Conservation (phyloP, 768 basidiomycete genomes). For the Tulasnella sp. region DNA sequence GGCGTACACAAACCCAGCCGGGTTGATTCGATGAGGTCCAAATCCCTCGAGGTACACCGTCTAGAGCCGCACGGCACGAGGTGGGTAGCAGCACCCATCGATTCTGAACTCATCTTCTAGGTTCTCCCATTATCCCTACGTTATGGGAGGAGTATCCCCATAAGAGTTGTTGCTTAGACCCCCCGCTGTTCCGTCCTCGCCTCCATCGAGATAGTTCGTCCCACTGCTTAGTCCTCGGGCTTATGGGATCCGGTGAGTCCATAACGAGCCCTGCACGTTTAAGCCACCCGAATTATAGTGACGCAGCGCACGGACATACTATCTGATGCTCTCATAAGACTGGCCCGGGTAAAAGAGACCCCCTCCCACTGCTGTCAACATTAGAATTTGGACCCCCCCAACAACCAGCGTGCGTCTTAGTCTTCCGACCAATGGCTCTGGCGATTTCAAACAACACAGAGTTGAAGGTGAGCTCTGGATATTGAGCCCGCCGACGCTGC, state of each 20-base stretch:
- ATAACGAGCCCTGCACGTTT: not conserved
- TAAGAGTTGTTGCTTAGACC: not conserved
- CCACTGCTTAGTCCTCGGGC: not conserved
- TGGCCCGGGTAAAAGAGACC: not conserved
- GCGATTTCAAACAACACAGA: not conserved
- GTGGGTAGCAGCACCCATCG: not conserved
- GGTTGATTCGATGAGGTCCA: no score
- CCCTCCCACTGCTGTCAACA: constrained; percentile 9
- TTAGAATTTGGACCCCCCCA: not conserved
- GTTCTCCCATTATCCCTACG: not conserved
- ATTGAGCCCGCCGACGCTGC: not conserved
- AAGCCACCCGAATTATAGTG: not conserved
- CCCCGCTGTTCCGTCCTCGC: not conserved
- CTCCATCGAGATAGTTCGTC: not conserved
- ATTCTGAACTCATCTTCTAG: not conserved
- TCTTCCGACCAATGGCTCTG: not conserved
- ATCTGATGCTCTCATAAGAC: not conserved
- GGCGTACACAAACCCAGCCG: no score
- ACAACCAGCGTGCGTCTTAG: not conserved
- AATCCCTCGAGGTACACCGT: no score
- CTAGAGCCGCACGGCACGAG: not conserved
- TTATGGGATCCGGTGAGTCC: not conserved
- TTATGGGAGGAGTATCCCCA: not conserved
- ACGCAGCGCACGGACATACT: not conserved
- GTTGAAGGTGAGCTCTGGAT: not conserved